Evolutionary conservation across 2,329 filamentous ascomycete genomes (phyloP), one percentile per base, ranked within the genome.

Genomic region (Colletotrichum sp.): DNA sequence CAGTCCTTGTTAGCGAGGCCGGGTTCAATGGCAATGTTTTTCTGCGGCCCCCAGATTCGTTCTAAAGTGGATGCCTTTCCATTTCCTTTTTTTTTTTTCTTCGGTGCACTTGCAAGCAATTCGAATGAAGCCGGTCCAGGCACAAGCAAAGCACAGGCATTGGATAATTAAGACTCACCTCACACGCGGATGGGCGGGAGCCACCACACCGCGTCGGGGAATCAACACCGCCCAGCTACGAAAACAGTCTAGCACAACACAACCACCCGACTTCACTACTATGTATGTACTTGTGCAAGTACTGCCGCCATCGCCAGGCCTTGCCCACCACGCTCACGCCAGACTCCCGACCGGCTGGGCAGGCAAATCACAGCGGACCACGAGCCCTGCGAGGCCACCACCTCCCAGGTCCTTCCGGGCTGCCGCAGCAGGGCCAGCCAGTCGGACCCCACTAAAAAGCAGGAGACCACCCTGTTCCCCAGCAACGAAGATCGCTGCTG

Each of bases 401-500:
- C 7, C 59, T 62, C 3, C 59, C 44, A 52, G 44, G 44, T 52
- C 44, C 30, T 69, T 39, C 32, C 66, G 52, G 66, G 32, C 66
- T 61, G 66, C 66, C 27, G 66, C 52, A 27, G 66, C 32, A 30
- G 22, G 16, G 16, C 34, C 22, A n/a, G 16, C 9, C 36, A 36
- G 59, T 68, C 36, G n/a, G 13, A 34, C 66, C 66, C 72, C 69
- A 64, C 68, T 66, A 32, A 30, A 65, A 66, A 65, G 22, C 59
- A 64, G 59, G 75, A 64, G 36, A 63, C 57, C 44, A 68, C 72
- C 64, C 69, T 76, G 72, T 77, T 77, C 72, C 76, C 76, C 69
- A 77, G 76, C 76, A 77, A 76, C 76, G 55, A 75, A 70, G 61
- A 75, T 71, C 75, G 75, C 75, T 77, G 75, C 69, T 76, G 65